Evolutionary conservation across 2,329 filamentous ascomycete species (phyloP), one percentile per base, ranked within the genome.

Genomic region (Fusarium sp.): DNA sequence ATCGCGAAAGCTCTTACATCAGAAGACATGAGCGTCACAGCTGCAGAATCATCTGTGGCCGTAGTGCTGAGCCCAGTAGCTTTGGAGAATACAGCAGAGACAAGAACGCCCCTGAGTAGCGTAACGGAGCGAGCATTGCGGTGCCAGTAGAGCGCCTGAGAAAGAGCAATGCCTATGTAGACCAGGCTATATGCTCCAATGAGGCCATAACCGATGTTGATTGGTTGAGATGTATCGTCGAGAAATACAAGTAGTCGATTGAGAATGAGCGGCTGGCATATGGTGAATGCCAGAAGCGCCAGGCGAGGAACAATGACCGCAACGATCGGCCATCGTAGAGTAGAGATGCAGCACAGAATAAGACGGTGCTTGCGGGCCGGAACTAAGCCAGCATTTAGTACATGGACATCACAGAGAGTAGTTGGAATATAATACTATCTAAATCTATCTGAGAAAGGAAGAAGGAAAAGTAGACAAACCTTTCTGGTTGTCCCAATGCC

Each of bases 11-110:
- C 12, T 52, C 74, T 72, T 73, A 76, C 78, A 77, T 82, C 81
- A 15, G 80, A 78, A 52, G 80, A 82, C 80, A 83, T 83, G 48
- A 83, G 75, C 4, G 81, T 83, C 18, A 82, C 73, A 2, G 81
- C 75, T 7, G 79, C 78, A 8, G 78, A 75, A 57, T 80, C 76
- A 20, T 78, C 77, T 10, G 73, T 64, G 20, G 67, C 64, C 8
- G 74, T 72, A 16, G 75, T 73, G 8, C 74, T 77, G 30, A 79
- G 67, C 9, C 74, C 70, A 1, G 76, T 79, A 2, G 78, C 75
- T 49, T 81, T 80, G 30, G 71, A 61, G 58, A 80, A 82, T 9
- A 82, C 70, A 3, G 76, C 74, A 13, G 79, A 74, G 18, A 79
- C 77, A 18, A 81, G 63, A 5, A 76, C 63, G 2, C 77, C 77